Evolutionary conservation across 345 rosid species (phyloP).

Genomic region (Citrus cavaleriei): DNA sequence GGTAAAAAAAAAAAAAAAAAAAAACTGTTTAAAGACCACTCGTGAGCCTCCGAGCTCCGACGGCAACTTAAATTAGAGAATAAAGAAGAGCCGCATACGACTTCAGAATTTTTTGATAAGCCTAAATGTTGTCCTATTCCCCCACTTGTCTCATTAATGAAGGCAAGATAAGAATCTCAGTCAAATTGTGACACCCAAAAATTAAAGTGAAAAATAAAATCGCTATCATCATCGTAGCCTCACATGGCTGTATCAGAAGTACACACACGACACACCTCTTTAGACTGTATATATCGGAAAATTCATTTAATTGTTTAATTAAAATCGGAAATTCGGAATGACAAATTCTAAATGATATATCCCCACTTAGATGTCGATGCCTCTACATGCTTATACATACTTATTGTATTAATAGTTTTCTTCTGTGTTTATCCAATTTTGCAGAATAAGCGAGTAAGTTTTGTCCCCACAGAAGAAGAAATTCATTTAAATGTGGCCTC

Average conservation of each 20-base stretch:
- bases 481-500: conserved; percentile 6
- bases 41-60: no score
- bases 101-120: neutral
- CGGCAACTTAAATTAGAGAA: neutral
- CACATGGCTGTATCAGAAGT: no score
- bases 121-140: neutral
- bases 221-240: no score
- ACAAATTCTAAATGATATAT: no score
- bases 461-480: conserved; percentile 15
- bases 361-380: neutral
- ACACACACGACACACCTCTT: no score
- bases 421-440: neutral
- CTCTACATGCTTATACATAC: neutral
- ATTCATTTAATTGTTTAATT: no score
- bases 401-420: neutral
- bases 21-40: no score
- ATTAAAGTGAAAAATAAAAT: no score
- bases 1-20: no score
- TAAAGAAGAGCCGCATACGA: neutral
- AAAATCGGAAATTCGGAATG: no score
- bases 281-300: no score
- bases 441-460: conserved; percentile 40
- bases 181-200: neutral
- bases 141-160: neutral
- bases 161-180: neutral